Base-by-base conservation (phyloP, 148 eudicot genomes). In the Fagopyrum homotropicum region DNA sequence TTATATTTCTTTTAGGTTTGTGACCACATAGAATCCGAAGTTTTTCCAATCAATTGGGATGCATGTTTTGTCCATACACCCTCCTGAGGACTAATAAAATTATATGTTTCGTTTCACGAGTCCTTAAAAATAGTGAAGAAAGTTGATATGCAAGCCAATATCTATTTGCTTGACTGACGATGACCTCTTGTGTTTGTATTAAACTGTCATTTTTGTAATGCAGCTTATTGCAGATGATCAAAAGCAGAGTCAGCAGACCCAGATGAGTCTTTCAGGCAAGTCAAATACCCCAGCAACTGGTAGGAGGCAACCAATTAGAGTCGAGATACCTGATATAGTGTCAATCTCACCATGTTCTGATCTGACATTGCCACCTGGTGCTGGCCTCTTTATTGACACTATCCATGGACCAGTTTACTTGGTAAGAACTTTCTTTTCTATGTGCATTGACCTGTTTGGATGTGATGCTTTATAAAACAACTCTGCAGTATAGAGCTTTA, bases 291-390 rank as follows among this genome's bases (percentile, higher is more conserved):
- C 91, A 70, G 71, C 82, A 15, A 55, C 52, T 26, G 83, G 4
- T 6, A 88, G 78, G 72, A 89, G 80, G 76, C 76, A 82, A 78
- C 83, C 84, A 10, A 64, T 91, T 72, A 88, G 75, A 82, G 89
- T 94, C 35, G 87, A 87, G 52, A 84, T 94, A 75, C 80, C 86
- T 17, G 89, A 90, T 82, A 90, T 94, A 56, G 84, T 87, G 70
- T 91, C 93, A 59, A 87, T 94, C 26, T 88, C 98, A 68, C 87
- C 96, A 57, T 91, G 89, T 81, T 85, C 97, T 78, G 98, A 94
- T 86, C 90, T 91, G 75, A 90, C 98, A 48, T 85, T 94, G 80
- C 98, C 98, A 51, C 90, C 90, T 12, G 98, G 98, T 80, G 90
- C 98, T 50, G 95, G 90, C 75, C 87, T 94, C 51, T 92, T 88